Percentiles rank a stretch among this genome's conserved stretches.
These are phyloP conservation scores for Blastocystis sp. DNA, from an alignment of 352 stramenopile species.

Conservation along the genomic window DNA sequence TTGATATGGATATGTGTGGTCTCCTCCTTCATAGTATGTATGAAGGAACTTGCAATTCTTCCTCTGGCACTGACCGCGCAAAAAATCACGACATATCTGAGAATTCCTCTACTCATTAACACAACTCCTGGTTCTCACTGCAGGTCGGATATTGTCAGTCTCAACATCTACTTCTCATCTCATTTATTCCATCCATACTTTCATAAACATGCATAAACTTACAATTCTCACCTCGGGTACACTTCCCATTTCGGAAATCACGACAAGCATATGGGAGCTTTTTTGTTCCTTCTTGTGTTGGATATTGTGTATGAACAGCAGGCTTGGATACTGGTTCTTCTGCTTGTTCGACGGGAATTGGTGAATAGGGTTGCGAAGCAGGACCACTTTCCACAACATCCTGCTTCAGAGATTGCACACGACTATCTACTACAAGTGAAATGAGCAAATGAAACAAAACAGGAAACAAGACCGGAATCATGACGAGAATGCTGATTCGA, in stretches of 20 bases:
- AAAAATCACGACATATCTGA: constrained; percentile 62
- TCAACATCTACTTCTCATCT: neutral
- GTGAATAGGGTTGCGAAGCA: neutral
- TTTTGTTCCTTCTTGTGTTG: constrained; percentile 12
- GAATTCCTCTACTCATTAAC: neutral
- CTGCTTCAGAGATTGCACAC: neutral
- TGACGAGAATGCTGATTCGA: constrained; percentile 5
- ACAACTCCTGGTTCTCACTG: neutral
- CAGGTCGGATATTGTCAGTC: neutral
- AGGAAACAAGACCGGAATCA: neutral
- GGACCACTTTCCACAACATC: neutral
- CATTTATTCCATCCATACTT: neutral
- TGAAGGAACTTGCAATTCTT: constrained; percentile 68
- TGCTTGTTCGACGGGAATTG: neutral
- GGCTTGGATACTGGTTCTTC: neutral
- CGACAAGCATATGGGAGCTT: constrained; percentile 64
- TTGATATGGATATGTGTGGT: neutral
- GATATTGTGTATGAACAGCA: neutral
- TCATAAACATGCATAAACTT: constrained; percentile 54
- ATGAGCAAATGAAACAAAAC: neutral
- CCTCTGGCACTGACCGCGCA: constrained; percentile 51
- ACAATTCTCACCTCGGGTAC: constrained; percentile 50
- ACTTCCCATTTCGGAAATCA: constrained; percentile 59
- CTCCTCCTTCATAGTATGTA: neutral
- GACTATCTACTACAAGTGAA: neutral